Evolutionary conservation across 352 stramenopile species (phyloP), one percentile per base, ranked within the genome.

Genomic region (Plasmopara halstedii): DNA sequence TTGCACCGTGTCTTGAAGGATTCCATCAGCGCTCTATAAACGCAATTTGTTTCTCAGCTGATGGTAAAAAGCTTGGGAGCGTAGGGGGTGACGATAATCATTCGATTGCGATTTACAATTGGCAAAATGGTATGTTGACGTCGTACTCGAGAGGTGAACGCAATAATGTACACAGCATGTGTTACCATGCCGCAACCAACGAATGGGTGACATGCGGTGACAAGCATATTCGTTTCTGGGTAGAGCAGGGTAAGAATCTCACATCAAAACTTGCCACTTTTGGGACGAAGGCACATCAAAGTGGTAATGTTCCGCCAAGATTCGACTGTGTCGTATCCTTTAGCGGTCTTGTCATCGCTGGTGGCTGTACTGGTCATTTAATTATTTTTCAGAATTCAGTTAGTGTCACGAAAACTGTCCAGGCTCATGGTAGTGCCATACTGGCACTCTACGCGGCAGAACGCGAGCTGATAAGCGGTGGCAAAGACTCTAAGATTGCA

Each of bases 401-500:
- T 15, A 50, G 80, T 15, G 42, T 88, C 0, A 67, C 53, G 5
- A 66, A 66, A 34, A 65, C 76, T 10, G 56, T 93, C 10, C 64
- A 58, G 8, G 81, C 57, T 0, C 83, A 94, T 40, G 52, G 56
- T 0, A 56, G 22, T 17, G 47, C 53, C 2, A 66, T 78, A 2
- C 64, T 70, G 21, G 72, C 82, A 6, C 44, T 93, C 2, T 78
- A 66, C 34, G 49, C 65, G n/a, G 54, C 52, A 5, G 43, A 67
- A 38, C 51, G 65, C 1, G 82, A 88, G 40, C 51, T 97, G 6
- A 56, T 96, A 11, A 93, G 72, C 19, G 90, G 85, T 0, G 71
- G 83, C 15, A 95, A 95, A 47, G 88, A 97, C 36, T 78, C 77
- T 3, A 80, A 83, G 27, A 68, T 96, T 33, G 80, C 84, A 41